These are phyloP conservation scores for Amylocystis lapponica DNA, from an alignment of 768 basidiomycete genomes.

Conservation along the genomic window DNA sequence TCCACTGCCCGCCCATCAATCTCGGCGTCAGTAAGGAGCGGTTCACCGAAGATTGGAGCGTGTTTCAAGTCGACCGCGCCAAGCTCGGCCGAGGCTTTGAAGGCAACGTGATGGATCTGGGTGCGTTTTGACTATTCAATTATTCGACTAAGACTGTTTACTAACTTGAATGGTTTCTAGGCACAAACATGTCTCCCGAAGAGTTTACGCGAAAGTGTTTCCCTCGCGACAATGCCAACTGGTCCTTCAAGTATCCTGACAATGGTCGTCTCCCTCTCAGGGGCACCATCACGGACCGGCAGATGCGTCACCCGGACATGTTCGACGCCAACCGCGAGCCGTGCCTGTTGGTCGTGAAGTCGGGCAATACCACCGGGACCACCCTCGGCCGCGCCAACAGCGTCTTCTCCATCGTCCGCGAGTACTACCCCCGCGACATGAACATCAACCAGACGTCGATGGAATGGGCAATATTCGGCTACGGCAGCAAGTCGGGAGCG, in stretches of 20 bases:
- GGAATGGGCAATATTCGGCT: slow-evolving; percentile 11
- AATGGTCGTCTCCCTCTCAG: slow-evolving; percentile 3
- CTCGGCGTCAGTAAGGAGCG: slow-evolving; percentile 1
- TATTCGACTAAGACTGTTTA: slow-evolving; percentile 13
- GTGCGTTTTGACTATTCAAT: slow-evolving; percentile 16
- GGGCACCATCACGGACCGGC: slow-evolving; percentile 20
- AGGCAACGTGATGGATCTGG: slow-evolving; percentile 20
- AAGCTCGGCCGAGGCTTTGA: slow-evolving; percentile 8
- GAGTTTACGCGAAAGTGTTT: slow-evolving; percentile 14
- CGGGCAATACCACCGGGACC: slow-evolving; percentile 17
- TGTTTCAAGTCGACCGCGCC: slow-evolving; percentile 10
- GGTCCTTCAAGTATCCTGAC: not conserved
- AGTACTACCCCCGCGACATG: slow-evolving; percentile 6
- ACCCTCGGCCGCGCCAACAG: slow-evolving; percentile 20
- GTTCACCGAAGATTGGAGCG: slow-evolving; percentile 11
- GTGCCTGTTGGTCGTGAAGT: slow-evolving; percentile 19
- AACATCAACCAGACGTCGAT: slow-evolving; percentile 8
- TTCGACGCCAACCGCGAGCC: slow-evolving; percentile 19
- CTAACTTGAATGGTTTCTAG: slow-evolving; percentile 21
- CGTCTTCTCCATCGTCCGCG: slow-evolving; percentile 14
- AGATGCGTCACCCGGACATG: slow-evolving; percentile 23
- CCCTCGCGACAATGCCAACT: not conserved
- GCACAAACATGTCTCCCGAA: not conserved
- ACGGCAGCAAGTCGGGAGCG: slow-evolving; percentile 18
- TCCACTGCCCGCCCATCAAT: slow-evolving; percentile 14